Evolutionary conservation across 306 rosid species (phyloP).

Genomic region (Lotus japonicus): DNA sequence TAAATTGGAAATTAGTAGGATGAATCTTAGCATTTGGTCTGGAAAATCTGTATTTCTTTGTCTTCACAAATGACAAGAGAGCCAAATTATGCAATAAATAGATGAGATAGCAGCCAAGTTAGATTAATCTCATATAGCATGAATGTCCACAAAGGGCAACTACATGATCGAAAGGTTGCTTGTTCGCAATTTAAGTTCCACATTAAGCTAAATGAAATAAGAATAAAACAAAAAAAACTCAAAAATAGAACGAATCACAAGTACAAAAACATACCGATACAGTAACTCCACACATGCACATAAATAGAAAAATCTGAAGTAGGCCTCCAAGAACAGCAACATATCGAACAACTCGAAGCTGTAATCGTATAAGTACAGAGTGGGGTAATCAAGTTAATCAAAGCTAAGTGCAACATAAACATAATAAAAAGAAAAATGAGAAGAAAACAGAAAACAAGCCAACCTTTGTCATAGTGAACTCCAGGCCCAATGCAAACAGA

Average conservation of each 20-base stretch:
- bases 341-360: conserved; percentile 89
- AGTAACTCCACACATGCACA: conserved; percentile 86
- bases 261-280: conserved; percentile 58
- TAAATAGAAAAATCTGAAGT: conserved; percentile 88
- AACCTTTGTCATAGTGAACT: conserved; percentile 82
- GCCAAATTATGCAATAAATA: neutral
- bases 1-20: neutral
- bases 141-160: neutral
- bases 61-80: neutral
- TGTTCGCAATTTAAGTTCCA: conserved; percentile 1
- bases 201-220: neutral
- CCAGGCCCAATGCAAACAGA: conserved; percentile 95
- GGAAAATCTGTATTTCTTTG: neutral
- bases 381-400: neutral
- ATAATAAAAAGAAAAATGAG: neutral
- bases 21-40: conserved; percentile 3
- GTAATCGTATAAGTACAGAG: conserved; percentile 22
- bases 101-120: neutral
- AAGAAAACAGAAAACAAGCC: conserved; percentile 17
- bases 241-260: neutral
- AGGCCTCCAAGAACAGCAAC: conserved; percentile 93
- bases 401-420: neutral
- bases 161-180: neutral
- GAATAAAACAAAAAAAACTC: conserved; percentile 17
- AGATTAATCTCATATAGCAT: neutral